Conservation (phyloP, 805 yeast genomes). For the Zygoascus tannicola region DNA sequence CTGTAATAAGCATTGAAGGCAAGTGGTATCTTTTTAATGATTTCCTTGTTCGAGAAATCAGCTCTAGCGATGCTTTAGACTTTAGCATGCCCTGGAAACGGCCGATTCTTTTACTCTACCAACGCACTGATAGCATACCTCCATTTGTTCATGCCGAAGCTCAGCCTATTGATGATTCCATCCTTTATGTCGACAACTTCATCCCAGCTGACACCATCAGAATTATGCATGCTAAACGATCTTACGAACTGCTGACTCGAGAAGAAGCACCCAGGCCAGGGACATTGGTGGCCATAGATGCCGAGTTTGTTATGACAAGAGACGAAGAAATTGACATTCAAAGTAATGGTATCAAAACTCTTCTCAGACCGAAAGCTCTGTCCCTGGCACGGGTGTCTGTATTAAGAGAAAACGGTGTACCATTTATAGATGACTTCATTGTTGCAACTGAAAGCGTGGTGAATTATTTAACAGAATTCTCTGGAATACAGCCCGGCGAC, state of each 20-base stretch:
- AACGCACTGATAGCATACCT: conserved; percentile 23
- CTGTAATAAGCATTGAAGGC: conserved; percentile 24
- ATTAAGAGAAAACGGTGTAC: conserved; percentile 56
- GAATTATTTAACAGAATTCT: conserved; percentile 80
- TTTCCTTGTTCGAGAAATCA: conserved; percentile 69
- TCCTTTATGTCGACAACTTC: conserved; percentile 67
- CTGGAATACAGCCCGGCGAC: conserved; percentile 94
- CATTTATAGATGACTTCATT: conserved; percentile 91
- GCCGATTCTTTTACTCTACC: conserved; percentile 64
- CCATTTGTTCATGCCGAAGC: conserved; percentile 14
- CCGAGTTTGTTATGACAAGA: conserved; percentile 81
- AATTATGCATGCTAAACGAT: conserved; percentile 34
- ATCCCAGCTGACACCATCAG: conserved; percentile 38
- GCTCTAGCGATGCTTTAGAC: conserved; percentile 70
- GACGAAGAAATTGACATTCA: conserved; percentile 74
- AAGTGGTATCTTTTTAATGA: conserved; percentile 85
- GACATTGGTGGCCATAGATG: conserved; percentile 82
- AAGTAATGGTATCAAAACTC: conserved; percentile 56
- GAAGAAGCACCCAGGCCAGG: conserved; percentile 70
- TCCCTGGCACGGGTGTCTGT: conserved; percentile 88
- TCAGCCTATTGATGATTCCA: conserved; percentile 44
- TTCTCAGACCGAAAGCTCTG: conserved; percentile 65
- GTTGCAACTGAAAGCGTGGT: conserved; percentile 55
- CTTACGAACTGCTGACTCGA: conserved; percentile 57
- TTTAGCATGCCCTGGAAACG: conserved; percentile 71